Percentiles rank a stretch among this genome's conserved stretches.
phyloP scores from a whole-genome alignment of 352 stramenopile species.

The Elongisporangium senticosum region DNA sequence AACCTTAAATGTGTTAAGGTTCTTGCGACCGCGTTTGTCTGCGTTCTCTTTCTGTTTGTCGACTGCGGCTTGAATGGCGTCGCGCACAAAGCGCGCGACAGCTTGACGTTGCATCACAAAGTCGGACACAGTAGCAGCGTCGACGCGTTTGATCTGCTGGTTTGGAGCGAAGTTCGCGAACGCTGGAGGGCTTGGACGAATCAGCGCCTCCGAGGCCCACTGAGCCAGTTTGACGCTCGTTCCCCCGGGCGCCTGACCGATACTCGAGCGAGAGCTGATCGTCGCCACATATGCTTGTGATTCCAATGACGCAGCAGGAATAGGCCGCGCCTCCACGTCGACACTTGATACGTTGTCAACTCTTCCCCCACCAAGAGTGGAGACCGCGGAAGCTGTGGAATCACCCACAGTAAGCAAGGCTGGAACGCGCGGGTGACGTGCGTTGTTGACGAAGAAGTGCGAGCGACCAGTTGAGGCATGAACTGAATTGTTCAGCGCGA shows the following conservation, averaged over 20 bases:
- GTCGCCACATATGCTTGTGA: neutral
- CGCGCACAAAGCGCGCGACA: conserved; percentile 12
- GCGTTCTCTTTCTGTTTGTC: conserved; percentile 20
- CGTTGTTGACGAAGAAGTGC: conserved; percentile 16
- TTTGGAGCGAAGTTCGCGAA: conserved; percentile 2
- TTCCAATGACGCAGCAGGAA: neutral
- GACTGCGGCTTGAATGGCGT: conserved; percentile 10
- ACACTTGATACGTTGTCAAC: too few species aligned
- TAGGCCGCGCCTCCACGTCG: too few species aligned
- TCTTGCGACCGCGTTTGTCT: conserved; percentile 9
- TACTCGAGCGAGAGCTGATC: neutral
- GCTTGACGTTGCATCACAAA: conserved; percentile 9
- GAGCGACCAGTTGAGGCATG: conserved; percentile 16
- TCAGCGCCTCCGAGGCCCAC: neutral
- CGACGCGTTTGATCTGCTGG: neutral
- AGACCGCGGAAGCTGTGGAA: neutral
- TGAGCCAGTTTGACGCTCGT: neutral
- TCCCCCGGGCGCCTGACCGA: neutral
- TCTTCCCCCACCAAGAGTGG: neutral
- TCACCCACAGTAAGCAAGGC: conserved; percentile 6
- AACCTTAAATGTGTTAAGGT: conserved; percentile 1
- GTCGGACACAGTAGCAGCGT: neutral
- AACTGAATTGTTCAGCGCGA: conserved; percentile 14
- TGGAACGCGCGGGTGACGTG: conserved; percentile 5
- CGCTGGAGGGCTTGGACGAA: neutral